Evolutionary conservation across 805 yeast species (phyloP), one percentile per base, ranked within the genome.

Genomic region (Millerago galiae): DNA sequence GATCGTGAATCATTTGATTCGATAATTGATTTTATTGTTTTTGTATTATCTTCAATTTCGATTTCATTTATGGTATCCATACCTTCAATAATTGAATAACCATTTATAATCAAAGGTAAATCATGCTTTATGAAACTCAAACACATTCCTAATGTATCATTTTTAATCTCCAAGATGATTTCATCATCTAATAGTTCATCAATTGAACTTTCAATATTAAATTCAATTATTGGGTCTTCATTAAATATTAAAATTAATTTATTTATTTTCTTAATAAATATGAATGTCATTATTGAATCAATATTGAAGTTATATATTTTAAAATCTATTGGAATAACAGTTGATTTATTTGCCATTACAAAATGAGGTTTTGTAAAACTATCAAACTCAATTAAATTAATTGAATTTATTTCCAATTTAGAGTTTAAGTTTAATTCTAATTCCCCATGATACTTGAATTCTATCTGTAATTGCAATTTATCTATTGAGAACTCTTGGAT

Each of bases 101-200:
- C 41, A 33, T 53, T 48, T 2, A 57, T 40, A 17, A 48, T 34
- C 33, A 38, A 45, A 5, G 60, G 61, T 17, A 57, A 32, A 13
- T 57, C 61, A 28, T 48, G 48, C 26, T 54, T 53, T 8, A 57
- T 17, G 13, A 47, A 40, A 25, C 45, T 53, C 2, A 40, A 37
- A 11, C 53, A 50, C 47, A 56, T 40, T 3, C 31, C 18, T 31
- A 56, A 33, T 2, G 55, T 41, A 29, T 57, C 59, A 4, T 16
- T 15, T 38, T 54, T 55, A 18, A 57, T 42, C 12, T 47, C 40
- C 9, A 45, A 44, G 14, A 55, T 48, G 9, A 50, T 29, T 1
- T 53, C 58, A 5, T 55, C 54, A 40, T 57, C 60, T 35, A 56
- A 21, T 8, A 57, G 38, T 35, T 55, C 58, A 43, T 57, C 61